phyloP scores from a whole-genome alignment of 768 basidiomycete species.

The Neoboletus magnificus region DNA sequence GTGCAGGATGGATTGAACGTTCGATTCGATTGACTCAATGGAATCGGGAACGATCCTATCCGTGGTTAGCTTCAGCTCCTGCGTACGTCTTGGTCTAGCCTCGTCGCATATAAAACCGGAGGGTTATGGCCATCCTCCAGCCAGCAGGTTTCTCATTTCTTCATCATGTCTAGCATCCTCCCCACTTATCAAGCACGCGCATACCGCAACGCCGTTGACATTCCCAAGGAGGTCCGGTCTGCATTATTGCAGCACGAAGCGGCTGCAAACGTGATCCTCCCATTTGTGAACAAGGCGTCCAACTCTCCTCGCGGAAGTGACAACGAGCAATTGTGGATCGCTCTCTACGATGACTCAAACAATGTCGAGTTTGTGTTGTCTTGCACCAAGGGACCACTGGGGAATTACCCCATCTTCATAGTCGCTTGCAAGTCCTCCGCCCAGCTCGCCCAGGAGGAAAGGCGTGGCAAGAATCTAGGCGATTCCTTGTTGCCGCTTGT shows the following conservation, averaged over 20 bases:
- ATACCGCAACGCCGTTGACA: conserved; percentile 3
- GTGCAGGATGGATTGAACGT: conserved; percentile 21
- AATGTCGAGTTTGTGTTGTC: conserved; percentile 10
- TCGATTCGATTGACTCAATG: not conserved
- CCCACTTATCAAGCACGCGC: not conserved
- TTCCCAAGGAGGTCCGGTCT: conserved; percentile 30
- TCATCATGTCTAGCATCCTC: conserved; percentile 14
- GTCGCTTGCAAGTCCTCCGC: conserved; percentile 12
- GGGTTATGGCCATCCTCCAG: conserved; percentile 1
- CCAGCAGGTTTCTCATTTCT: conserved; percentile 2
- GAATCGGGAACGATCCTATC: not conserved
- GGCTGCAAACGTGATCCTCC: conserved; percentile 39
- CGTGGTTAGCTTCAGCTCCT: not conserved
- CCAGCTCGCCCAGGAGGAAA: conserved; percentile 15
- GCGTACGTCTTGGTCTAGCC: not conserved
- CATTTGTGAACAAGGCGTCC: conserved; percentile 34
- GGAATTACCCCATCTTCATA: conserved; percentile 14
- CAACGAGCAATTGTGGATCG: conserved; percentile 32
- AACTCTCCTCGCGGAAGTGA: not conserved
- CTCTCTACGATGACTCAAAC: conserved; percentile 17
- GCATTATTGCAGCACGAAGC: conserved; percentile 29
- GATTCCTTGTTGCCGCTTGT: conserved; percentile 11
- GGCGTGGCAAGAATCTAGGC: not conserved
- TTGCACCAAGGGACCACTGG: conserved; percentile 1
- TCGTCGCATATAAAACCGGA: conserved; percentile 10